Base-by-base conservation (phyloP, 2,329 filamentous ascomycete genomes). In the Hypoxylon sp. region DNA sequence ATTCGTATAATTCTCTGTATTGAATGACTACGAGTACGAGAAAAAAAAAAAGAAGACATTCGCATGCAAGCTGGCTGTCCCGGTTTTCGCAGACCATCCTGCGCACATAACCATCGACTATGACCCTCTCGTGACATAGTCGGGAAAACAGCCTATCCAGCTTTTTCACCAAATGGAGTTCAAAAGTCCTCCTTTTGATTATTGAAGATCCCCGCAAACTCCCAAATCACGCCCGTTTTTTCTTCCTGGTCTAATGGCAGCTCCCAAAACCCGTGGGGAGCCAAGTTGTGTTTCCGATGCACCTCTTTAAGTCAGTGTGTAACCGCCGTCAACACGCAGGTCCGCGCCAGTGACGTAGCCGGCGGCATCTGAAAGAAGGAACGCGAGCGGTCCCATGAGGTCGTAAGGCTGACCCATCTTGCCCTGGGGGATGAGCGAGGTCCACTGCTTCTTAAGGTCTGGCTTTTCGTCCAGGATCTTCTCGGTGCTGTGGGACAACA, bases 391-490 rank as follows among this genome's bases (percentile, higher is more conserved):
- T 2, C 94, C 94, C 90, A 96, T 96, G 55, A 98, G 82, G 70
- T 98, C 94, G 73, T 93, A 88, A 1, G 94, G 94, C 48, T 87
- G 83, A 21, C 94, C 94, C 91, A 98, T 97, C 78, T 94, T 94
- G 55, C 92, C 94, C 72, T 91, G 88, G 0, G 95, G 95, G 60
- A 97, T 98, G 50, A 96, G 82, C 1, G 90, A 93, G 11, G 88
- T 96, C 94, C 94, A 98, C 76, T 95, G 88, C 72, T 88, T 83
- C 75, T 92, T 90, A 33, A 98, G 85, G 51, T 95, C 91, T 17
- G 93, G 92, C 75, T 96, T 96, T 58, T 97, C 92, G 63, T 95
- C 90, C 21, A 98, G 85, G 67, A 98, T 97, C 80, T 96, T 96
- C 79, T 92, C 87, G 37, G 92, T 97, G 49, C 91, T 96, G 70